Evolutionary conservation across 2,329 filamentous ascomycete genomes (phyloP).

Genomic region (Trichoderma atroviride): DNA sequence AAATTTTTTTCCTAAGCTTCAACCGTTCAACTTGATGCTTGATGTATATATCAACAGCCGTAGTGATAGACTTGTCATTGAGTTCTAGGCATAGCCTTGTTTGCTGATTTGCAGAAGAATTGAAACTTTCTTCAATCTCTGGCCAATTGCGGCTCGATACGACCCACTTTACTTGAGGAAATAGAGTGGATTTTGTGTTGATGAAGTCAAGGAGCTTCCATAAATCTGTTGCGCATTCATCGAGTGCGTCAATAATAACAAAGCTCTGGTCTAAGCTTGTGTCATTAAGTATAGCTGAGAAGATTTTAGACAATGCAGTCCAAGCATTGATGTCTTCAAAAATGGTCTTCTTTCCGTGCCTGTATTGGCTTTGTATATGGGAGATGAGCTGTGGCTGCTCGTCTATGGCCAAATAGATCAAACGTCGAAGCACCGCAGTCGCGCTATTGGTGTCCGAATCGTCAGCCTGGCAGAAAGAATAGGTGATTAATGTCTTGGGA

Average conservation of each 20-base stretch:
- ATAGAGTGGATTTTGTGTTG: neutral
- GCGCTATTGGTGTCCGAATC: conserved; percentile 43
- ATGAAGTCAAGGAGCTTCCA: conserved; percentile 43
- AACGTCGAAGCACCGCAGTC: conserved; percentile 41
- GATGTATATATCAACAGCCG: conserved; percentile 45
- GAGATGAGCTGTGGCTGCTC: conserved; percentile 41
- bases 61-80: conserved; percentile 39
- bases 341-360: conserved; percentile 37
- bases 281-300: conserved; percentile 46
- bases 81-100: conserved; percentile 41
- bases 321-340: conserved; percentile 47
- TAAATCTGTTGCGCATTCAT: conserved; percentile 42
- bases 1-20: conserved; percentile 15
- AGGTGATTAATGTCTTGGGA: neutral
- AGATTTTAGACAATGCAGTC: conserved; percentile 41
- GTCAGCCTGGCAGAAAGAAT: conserved; percentile 23
- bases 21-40: conserved; percentile 38
- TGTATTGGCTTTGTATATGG: conserved; percentile 38
- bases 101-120: conserved; percentile 22
- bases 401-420: conserved; percentile 39
- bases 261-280: neutral
- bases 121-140: conserved; percentile 31
- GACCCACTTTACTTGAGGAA: conserved; percentile 43
- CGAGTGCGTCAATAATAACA: conserved; percentile 51
- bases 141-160: conserved; percentile 50